phyloP scores from a whole-genome alignment of 2,329 filamentous ascomycete species.

The Ciborinia camelliae region DNA sequence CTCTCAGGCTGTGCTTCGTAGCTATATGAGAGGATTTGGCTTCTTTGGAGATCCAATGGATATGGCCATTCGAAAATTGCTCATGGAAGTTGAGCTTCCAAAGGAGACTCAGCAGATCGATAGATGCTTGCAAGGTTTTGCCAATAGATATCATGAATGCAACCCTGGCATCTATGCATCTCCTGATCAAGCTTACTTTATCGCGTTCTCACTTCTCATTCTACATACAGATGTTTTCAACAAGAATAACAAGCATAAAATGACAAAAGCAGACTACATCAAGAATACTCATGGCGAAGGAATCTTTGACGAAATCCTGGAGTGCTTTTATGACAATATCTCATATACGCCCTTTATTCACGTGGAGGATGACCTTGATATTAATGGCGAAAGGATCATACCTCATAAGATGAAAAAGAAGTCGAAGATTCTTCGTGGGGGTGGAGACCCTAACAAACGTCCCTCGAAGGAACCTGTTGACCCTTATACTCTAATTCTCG shows the following conservation, averaged over 20 bases:
- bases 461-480: slow-evolving; percentile 82
- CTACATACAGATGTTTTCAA: slow-evolving; percentile 99
- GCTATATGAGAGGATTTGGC: slow-evolving; percentile 91
- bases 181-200: slow-evolving; percentile 95
- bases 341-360: slow-evolving; percentile 98
- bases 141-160: slow-evolving; percentile 95
- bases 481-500: slow-evolving; percentile 90
- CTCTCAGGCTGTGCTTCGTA: slow-evolving; percentile 76
- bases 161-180: slow-evolving; percentile 93
- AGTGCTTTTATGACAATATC: slow-evolving; percentile 98
- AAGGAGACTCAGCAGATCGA: slow-evolving; percentile 99
- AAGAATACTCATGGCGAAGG: slow-evolving; percentile 92
- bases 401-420: slow-evolving; percentile 69
- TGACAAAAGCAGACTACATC: slow-evolving; percentile 93
- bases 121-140: slow-evolving; percentile 87
- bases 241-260: slow-evolving; percentile 99
- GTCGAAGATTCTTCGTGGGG: slow-evolving; percentile 60
- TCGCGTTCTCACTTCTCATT: slow-evolving; percentile 94
- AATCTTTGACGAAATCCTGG: slow-evolving; percentile 88
- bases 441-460: slow-evolving; percentile 61
- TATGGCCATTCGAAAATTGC: slow-evolving; percentile 90
- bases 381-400: slow-evolving; percentile 70
- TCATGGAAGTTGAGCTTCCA: slow-evolving; percentile 94
- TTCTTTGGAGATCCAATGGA: slow-evolving; percentile 98
- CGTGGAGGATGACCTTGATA: slow-evolving; percentile 85